Conservation (phyloP, 208 protist species). For the Acanthamoeba sp. region DNA sequence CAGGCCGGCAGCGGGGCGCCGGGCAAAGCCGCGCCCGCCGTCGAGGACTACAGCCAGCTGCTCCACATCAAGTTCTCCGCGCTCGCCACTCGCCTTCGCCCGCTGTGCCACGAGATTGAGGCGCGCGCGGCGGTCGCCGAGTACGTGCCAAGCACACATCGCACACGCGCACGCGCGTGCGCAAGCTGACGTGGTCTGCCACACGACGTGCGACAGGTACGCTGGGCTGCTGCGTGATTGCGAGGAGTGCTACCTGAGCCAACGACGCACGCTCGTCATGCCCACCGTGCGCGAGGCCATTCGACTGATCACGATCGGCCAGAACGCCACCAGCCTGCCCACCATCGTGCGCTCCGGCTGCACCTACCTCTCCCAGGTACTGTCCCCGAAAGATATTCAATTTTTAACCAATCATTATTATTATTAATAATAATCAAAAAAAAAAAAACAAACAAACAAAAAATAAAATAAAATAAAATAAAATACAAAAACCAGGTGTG, state of each 20-base stretch:
- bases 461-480: too few species aligned
- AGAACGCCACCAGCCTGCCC: background rate
- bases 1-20: background rate
- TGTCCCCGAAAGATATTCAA: too few species aligned
- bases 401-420: too few species aligned
- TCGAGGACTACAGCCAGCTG: conserved; percentile 68
- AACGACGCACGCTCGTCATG: conserved; percentile 61
- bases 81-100: conserved; percentile 76
- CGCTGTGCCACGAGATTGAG: conserved; percentile 80
- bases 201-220: conserved; percentile 11
- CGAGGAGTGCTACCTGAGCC: conserved; percentile 77
- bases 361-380: conserved; percentile 5
- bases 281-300: conserved; percentile 11
- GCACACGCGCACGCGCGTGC: background rate
- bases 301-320: background rate
- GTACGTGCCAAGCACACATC: conserved; percentile 24
- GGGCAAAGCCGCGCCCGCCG: background rate
- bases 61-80: conserved; percentile 80
- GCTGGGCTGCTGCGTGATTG: conserved; percentile 65
- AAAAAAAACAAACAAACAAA: too few species aligned
- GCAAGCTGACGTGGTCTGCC: background rate
- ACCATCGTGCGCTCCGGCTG: background rate
- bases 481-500: background rate
- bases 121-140: conserved; percentile 50
- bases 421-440: too few species aligned